Conservation (phyloP, 1,139 yeast species). For the Pneumocystis jirovecii region DNA sequence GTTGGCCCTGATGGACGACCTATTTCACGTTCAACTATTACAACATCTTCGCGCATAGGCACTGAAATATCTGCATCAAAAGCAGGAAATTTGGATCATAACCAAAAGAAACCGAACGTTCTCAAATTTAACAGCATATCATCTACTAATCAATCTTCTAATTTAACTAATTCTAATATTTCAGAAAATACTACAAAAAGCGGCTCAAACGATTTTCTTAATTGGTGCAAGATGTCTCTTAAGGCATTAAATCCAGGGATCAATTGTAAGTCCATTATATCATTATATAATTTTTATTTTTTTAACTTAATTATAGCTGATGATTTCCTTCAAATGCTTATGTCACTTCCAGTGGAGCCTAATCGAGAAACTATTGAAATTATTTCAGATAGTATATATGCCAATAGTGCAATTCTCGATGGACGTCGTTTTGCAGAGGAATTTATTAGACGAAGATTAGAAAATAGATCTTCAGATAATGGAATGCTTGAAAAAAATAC, state of each 20-base stretch:
- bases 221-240: conserved; percentile 74
- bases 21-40: conserved; percentile 7
- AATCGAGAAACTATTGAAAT: conserved; percentile 63
- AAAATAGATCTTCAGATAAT: conserved; percentile 22
- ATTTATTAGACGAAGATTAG: conserved; percentile 60
- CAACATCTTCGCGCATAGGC: background rate
- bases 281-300: background rate
- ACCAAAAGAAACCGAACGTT: background rate
- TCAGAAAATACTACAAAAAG: background rate
- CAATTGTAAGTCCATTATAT: conserved; percentile 15
- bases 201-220: conserved; percentile 44
- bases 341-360: conserved; percentile 49
- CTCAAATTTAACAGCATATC: background rate
- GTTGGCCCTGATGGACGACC: conserved; percentile 16
- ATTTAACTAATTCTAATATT: background rate
- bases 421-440: conserved; percentile 90
- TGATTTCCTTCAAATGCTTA: conserved; percentile 64
- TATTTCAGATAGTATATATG: conserved; percentile 82
- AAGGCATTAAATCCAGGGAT: conserved; percentile 61
- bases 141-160: background rate
- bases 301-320: conserved; percentile 24
- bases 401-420: conserved; percentile 83
- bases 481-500: conserved; percentile 12
- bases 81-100: background rate
- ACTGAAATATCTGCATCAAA: background rate